Conservation (phyloP, 1,139 yeast species). For the Debaryomyces robertsiae region DNA sequence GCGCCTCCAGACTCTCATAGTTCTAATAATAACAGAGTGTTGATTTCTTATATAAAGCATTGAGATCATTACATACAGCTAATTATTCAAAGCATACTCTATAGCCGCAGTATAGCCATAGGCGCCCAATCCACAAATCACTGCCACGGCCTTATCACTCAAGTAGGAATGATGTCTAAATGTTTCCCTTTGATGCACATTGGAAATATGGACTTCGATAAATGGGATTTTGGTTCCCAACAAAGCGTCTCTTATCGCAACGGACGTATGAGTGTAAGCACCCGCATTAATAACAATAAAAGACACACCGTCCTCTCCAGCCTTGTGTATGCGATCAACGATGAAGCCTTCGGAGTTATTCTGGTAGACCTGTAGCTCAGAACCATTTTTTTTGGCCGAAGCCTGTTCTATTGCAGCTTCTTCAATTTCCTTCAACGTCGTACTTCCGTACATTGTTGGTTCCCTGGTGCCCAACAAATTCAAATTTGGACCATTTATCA, state of each 20-base stretch:
- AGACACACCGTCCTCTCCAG: slow-evolving; percentile 41
- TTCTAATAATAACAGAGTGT: too few relatives aligned
- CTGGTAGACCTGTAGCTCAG: slow-evolving; percentile 37
- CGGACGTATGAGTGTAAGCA: slow-evolving; percentile 54
- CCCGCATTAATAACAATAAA: slow-evolving; percentile 52
- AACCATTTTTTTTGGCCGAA: slow-evolving; percentile 28
- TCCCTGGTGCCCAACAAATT: slow-evolving; percentile 51
- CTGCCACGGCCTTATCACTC: slow-evolving; percentile 52
- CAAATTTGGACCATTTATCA: slow-evolving; percentile 52
- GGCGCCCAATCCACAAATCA: slow-evolving; percentile 50
- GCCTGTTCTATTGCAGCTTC: slow-evolving; percentile 42
- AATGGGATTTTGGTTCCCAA: slow-evolving; percentile 51
- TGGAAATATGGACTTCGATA: slow-evolving; percentile 52
- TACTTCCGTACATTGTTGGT: slow-evolving; percentile 53
- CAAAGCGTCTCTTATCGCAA: slow-evolving; percentile 52
- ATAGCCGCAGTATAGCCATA: slow-evolving; percentile 53
- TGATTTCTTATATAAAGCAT: too few relatives aligned
- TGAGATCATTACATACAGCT: background rate
- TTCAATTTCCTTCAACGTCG: slow-evolving; percentile 44
- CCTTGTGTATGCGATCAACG: slow-evolving; percentile 49
- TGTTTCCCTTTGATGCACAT: slow-evolving; percentile 52
- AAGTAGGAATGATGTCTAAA: slow-evolving; percentile 53
- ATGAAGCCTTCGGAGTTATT: slow-evolving; percentile 51
- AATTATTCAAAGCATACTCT: slow-evolving; percentile 36
- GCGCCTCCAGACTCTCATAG: too few relatives aligned